Base-by-base conservation (phyloP, 768 basidiomycete species). In the Amanita exitialis region DNA sequence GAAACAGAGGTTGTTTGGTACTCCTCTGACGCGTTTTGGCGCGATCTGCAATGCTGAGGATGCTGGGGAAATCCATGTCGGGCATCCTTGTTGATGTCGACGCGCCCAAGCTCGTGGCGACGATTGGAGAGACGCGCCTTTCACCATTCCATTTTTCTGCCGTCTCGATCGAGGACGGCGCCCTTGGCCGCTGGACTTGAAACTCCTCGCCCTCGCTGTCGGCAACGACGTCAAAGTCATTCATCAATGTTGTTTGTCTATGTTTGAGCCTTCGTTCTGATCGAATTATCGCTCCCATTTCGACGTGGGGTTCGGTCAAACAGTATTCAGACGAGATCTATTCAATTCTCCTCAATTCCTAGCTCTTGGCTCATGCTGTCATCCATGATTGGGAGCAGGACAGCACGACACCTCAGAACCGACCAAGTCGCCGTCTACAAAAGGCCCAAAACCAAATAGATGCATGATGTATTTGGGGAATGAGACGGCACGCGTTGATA, bases 11-110 rank as follows among this genome's bases (percentile, higher is more conserved):
- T 5, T 45, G 39, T 39, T 64, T 68, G 6, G 65, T 48, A 18
- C 61, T 67, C 20, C 78, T 64, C 51, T 74, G 68, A 15, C 79
- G 77, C 62, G 69, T 77, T 57, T 80, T 80, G 44, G 79, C 75
- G 15, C 79, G 70, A 37, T 81, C 79, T n/a, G 79, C 78, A 21
- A 79, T 78, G 54, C 62, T 72, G 38, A 66, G 57, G 4, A 60
- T 57, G 41, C 56, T 59, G 12, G 52, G 49, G 16, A 55, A 54
- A 27, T 61, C 53, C 39, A 58, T 48, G 28, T 46, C 37, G 8
- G 21, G 21, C 13, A 43, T n/a, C n/a, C 42, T 15, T 16, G 28
- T 27, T 27, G 25, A 25, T 1, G 28, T 20, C 6, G 41, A 21
- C 41, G 49, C 20, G 15, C 18, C 43, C 4, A 51, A 44, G 30